phyloP scores from a whole-genome alignment of 768 basidiomycete species.

The Neoboletus magnificus region DNA sequence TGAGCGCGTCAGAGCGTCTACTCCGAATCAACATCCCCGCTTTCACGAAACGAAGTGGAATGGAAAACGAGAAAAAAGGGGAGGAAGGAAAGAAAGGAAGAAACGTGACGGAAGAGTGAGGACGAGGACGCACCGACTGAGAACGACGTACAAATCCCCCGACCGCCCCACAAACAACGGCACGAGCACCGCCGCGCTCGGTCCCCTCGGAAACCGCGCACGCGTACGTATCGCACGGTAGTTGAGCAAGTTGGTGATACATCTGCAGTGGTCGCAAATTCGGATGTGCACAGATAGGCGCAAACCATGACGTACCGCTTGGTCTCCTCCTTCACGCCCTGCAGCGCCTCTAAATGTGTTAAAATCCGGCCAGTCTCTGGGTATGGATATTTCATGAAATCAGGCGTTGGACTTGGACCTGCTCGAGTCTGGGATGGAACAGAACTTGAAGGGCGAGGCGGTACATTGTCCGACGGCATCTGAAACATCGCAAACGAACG shows the following conservation, averaged over 20 bases:
- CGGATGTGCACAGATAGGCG: no score
- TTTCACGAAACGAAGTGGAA: not conserved
- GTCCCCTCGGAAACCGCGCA: conserved; percentile 50
- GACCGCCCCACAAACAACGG: conserved; percentile 80
- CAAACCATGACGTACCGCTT: conserved; percentile 12
- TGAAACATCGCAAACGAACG: not conserved
- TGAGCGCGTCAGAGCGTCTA: conserved; percentile 71
- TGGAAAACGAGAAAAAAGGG: no score
- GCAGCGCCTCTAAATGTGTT: conserved; percentile 10
- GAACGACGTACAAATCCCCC: conserved; percentile 81
- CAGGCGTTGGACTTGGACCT: not conserved
- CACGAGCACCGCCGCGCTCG: conserved; percentile 74
- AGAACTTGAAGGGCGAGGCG: not conserved
- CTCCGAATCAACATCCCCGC: not conserved
- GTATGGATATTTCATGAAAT: conserved; percentile 21
- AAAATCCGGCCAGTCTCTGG: conserved; percentile 7
- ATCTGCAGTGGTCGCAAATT: no score
- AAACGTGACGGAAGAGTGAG: not conserved
- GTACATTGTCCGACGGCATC: conserved; percentile 14
- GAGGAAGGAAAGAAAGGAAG: no score
- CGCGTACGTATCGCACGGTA: conserved; percentile 26
- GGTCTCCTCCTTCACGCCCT: conserved; percentile 19
- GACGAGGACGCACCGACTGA: conserved; percentile 62
- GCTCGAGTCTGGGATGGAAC: no score
- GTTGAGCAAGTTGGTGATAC: conserved; percentile 24